Evolutionary conservation across 2,329 filamentous ascomycete species (phyloP).

Genomic region (Hypoxylon sp.): DNA sequence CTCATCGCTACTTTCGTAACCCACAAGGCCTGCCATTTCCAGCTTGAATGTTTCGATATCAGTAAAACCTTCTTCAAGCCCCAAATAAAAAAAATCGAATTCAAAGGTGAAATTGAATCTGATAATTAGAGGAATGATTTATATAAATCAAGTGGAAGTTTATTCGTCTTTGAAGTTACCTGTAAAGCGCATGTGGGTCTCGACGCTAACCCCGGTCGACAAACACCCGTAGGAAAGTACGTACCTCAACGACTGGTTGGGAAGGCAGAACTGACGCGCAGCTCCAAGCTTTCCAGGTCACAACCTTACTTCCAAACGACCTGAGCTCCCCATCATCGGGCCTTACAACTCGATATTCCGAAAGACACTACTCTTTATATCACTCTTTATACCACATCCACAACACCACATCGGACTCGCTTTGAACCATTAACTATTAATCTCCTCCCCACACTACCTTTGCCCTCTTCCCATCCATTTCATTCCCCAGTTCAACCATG

Average conservation of each 20-base stretch:
- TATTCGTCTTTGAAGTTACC: slow-evolving; percentile 2
- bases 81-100: neutral
- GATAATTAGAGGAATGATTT: neutral
- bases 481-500: slow-evolving; percentile 61
- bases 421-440: slow-evolving; percentile 10
- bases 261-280: slow-evolving; percentile 52
- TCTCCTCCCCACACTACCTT: slow-evolving; percentile 11
- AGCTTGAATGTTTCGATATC: neutral
- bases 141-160: slow-evolving; percentile 12
- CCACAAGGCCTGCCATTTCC: slow-evolving; percentile 51
- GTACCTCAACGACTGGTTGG: slow-evolving; percentile 14
- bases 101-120: neutral
- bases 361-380: slow-evolving; percentile 17
- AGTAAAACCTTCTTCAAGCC: neutral
- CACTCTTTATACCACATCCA: slow-evolving; percentile 9
- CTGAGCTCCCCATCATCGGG: slow-evolving; percentile 25
- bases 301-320: slow-evolving; percentile 27
- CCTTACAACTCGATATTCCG: slow-evolving; percentile 22
- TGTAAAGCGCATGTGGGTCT: slow-evolving; percentile 28
- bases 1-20: slow-evolving; percentile 55
- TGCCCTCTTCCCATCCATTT: slow-evolving; percentile 17
- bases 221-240: slow-evolving; percentile 19
- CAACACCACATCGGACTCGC: neutral
- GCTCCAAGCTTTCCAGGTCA: slow-evolving; percentile 43
- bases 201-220: slow-evolving; percentile 1